Evolutionary conservation across 352 stramenopile genomes (phyloP).

Genomic region (Globisporangium paddicum): DNA sequence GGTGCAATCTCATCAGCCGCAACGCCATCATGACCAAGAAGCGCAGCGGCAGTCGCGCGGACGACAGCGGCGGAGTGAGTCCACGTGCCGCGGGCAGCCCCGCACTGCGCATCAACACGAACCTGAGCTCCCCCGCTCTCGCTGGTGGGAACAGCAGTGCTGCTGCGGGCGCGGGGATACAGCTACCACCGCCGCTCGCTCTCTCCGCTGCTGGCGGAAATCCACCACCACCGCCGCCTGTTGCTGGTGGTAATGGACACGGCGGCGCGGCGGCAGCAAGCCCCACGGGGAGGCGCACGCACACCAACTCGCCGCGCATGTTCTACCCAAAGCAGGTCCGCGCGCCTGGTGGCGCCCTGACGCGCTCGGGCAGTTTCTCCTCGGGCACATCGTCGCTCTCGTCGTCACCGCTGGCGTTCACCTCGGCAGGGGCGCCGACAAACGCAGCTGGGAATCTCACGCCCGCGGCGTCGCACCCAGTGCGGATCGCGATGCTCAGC

Average conservation of each 20-base stretch:
- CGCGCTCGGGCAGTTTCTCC: slow-evolving; percentile 16
- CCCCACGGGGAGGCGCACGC: background rate
- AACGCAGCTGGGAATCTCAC: slow-evolving; percentile 6
- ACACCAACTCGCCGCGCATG: slow-evolving; percentile 12
- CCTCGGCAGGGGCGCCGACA: background rate
- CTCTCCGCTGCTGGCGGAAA: slow-evolving; percentile 3
- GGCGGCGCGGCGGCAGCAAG: background rate
- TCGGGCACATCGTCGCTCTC: slow-evolving; percentile 14
- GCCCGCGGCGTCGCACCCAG: slow-evolving; percentile 23
- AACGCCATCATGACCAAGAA: slow-evolving; percentile 15
- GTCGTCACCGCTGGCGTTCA: slow-evolving; percentile 10
- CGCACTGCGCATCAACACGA: slow-evolving; percentile 15
- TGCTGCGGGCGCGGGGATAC: background rate
- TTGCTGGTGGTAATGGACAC: background rate
- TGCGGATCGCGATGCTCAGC: slow-evolving; percentile 54
- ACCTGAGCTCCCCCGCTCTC: slow-evolving; percentile 1
- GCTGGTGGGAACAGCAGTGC: background rate
- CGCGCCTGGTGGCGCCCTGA: background rate
- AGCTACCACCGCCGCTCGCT: slow-evolving; percentile 2
- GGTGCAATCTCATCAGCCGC: background rate
- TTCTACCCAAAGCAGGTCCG: slow-evolving; percentile 10
- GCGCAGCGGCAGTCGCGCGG: slow-evolving; percentile 12
- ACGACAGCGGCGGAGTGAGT: background rate
- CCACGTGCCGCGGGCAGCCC: background rate
- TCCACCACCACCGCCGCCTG: background rate